Evolutionary conservation across 2,329 filamentous ascomycete species (phyloP).

Genomic region (Ascochyta pisi): DNA sequence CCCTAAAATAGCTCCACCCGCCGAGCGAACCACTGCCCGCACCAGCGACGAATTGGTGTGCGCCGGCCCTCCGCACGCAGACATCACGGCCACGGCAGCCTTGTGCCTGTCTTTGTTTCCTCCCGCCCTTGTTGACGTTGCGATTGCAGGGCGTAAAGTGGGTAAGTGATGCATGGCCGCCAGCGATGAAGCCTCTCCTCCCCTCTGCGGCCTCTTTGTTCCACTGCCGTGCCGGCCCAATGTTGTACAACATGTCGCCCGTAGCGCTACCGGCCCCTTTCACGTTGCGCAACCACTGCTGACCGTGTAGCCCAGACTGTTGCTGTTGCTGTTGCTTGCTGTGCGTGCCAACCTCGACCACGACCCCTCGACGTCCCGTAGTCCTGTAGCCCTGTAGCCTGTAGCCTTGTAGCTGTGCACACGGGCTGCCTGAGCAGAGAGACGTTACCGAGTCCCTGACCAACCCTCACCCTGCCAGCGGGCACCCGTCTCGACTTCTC

Average conservation of each 20-base stretch:
- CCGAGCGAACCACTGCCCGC: conserved; percentile 18
- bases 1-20: conserved; percentile 32
- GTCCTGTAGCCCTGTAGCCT: too few species aligned
- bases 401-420: background rate
- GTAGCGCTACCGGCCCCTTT: conserved; percentile 38
- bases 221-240: conserved; percentile 39
- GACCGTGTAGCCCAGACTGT: conserved; percentile 37
- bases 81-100: conserved; percentile 10
- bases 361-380: conserved; percentile 10
- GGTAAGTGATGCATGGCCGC: conserved; percentile 37
- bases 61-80: conserved; percentile 13
- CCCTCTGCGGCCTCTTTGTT: conserved; percentile 36
- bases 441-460: conserved; percentile 10
- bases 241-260: conserved; percentile 44
- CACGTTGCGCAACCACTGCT: conserved; percentile 36
- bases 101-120: conserved; percentile 27
- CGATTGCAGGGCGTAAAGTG: conserved; percentile 16
- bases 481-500: conserved; percentile 33
- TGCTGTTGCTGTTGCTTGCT: conserved; percentile 32
- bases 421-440: conserved; percentile 7
- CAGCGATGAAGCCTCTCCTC: conserved; percentile 28
- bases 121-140: conserved; percentile 17
- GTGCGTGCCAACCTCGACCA: conserved; percentile 23
- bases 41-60: conserved; percentile 14
- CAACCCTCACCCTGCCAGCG: conserved; percentile 25